Conservation (phyloP, 805 yeast species). For the Kluyveromyces nonfermentans region DNA sequence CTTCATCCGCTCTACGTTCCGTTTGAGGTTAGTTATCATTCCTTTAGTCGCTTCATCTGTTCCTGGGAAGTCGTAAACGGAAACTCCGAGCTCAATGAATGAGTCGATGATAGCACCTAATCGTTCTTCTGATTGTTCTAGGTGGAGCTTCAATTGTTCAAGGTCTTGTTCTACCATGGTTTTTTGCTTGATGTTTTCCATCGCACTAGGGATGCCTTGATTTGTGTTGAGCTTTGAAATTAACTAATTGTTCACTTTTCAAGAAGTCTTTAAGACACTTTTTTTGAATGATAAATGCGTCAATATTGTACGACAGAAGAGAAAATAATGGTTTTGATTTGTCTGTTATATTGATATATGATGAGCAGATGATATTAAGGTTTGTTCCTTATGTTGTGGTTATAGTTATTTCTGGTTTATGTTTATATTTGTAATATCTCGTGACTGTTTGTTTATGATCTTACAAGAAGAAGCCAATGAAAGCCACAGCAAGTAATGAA, state of each 20-base stretch:
- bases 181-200: neutral
- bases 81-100: constrained; percentile 79
- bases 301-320: too few relatives aligned
- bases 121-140: constrained; percentile 25
- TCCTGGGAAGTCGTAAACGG: constrained; percentile 89
- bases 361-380: too few relatives aligned
- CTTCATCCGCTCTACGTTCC: constrained; percentile 34
- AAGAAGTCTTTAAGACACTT: too few relatives aligned
- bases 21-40: constrained; percentile 32
- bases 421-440: too few relatives aligned
- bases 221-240: too few relatives aligned
- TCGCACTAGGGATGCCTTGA: too few relatives aligned
- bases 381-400: too few relatives aligned
- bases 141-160: constrained; percentile 20
- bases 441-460: neutral
- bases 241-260: too few relatives aligned
- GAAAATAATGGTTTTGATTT: too few relatives aligned
- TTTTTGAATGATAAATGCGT: too few relatives aligned
- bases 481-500: neutral
- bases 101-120: constrained; percentile 58
- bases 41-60: constrained; percentile 68
- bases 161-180: constrained; percentile 2
- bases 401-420: too few relatives aligned
- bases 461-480: neutral
- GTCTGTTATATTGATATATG: too few relatives aligned